Base-by-base conservation (phyloP, 768 basidiomycete genomes). In the Xerocomus potaroensis region DNA sequence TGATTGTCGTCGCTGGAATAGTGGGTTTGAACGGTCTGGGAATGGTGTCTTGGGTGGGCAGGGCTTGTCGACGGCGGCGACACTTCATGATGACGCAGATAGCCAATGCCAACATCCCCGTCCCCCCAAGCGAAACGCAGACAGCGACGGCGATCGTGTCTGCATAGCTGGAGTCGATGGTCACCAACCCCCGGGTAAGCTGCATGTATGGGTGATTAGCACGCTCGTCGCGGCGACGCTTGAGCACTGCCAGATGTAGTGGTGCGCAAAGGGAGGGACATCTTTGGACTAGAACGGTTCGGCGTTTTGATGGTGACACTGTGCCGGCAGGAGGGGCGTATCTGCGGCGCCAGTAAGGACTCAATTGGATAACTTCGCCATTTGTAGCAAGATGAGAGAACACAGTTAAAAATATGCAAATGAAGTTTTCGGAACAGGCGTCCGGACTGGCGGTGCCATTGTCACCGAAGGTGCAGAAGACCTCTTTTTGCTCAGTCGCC, bases 361-460 rank as follows among this genome's bases (percentile, higher is more conserved):
- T 38, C 39, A 23, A 37, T 3, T 27, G 21, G 21, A 36, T 70
- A 63, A 68, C 69, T 30, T 60, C 60, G n/a, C 72, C 74, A 24
- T 66, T 67, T 77, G n/a, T 30, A 31, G n/a, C 27, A 45, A 32
- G n/a, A 53, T 27, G 22, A 38, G 14, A 18, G 32, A 45, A 31
- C 47, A 26, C 38, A 36, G 12, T 36, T n/a, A 14, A 15, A 22
- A 37, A 41, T 38, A 36, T 49, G 38, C 18, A 19, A 29, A 31
- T 8, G 16, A 19, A 3, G 10, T 10, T 11, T n/a, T n/a, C n/a
- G n/a, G n/a, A n/a, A n/a, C n/a, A n/a, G n/a, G n/a, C n/a, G n/a
- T n/a, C n/a, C n/a, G n/a, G n/a, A n/a, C n/a, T n/a, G n/a, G n/a
- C n/a, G n/a, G n/a, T n/a, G n/a, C n/a, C n/a, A n/a, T n/a, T n/a